Evolutionary conservation across 2,329 filamentous ascomycete genomes (phyloP).

Genomic region (Teratosphaeria gauchensis): DNA sequence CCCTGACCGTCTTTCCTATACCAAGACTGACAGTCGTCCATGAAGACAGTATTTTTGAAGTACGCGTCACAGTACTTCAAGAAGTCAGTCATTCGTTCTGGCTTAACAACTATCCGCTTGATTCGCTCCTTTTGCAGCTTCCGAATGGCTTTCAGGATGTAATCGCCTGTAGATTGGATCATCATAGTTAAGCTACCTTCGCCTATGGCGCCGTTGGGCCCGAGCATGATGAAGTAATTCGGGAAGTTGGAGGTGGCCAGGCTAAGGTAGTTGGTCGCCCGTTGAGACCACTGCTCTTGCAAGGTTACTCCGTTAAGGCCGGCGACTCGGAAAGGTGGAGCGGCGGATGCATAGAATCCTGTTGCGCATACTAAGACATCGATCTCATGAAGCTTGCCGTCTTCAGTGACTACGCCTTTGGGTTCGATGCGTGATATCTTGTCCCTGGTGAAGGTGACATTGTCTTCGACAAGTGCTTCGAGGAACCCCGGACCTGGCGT

Average conservation of each 20-base stretch:
- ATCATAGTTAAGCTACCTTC: constrained; percentile 32
- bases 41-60: constrained; percentile 42
- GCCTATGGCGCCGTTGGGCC: constrained; percentile 33
- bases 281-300: constrained; percentile 26
- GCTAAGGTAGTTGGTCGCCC: constrained; percentile 19
- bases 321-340: constrained; percentile 30
- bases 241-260: constrained; percentile 21
- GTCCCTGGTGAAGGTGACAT: constrained; percentile 35
- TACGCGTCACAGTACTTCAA: constrained; percentile 38
- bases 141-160: constrained; percentile 30
- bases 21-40: constrained; percentile 60
- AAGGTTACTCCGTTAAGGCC: constrained; percentile 23
- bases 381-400: constrained; percentile 30
- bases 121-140: constrained; percentile 36
- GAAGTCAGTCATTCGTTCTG: constrained; percentile 42
- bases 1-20: constrained; percentile 50
- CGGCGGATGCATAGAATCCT: constrained; percentile 31
- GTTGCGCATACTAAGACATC: constrained; percentile 37
- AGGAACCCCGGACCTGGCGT: constrained; percentile 45
- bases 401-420: constrained; percentile 31
- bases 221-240: constrained; percentile 35
- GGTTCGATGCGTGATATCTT: constrained; percentile 30
- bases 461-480: constrained; percentile 37
- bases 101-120: constrained; percentile 35
- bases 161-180: constrained; percentile 30